Evolutionary conservation across 352 stramenopile species (phyloP), one percentile per base, ranked within the genome.

Genomic region (Pythium insidiosum): DNA sequence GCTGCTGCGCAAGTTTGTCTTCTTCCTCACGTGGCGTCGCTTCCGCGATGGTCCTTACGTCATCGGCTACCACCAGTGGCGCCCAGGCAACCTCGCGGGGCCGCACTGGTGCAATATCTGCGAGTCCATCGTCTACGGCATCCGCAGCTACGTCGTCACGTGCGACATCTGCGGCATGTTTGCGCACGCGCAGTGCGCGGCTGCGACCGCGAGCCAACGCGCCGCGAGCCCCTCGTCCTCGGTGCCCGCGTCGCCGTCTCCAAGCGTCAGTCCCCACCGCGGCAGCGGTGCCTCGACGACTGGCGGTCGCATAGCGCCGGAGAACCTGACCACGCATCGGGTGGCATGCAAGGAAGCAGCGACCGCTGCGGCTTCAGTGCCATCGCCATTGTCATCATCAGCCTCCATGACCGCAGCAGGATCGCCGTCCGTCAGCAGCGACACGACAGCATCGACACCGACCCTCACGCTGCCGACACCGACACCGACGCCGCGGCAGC

Each of bases 81-180:
- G 78, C 9, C 73, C 74, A 1, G 77, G 72, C 5, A 87, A 87
- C 39, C 63, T 87, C 19, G 73, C 78, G 1, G 78, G 77, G 1
- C 71, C 73, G 20, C 67, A 87, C 49, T 88, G 78, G 78, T 90
- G 78, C 56, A 90, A 90, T 24, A 66, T 88, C 44, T 90, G 78
- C 55, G 63, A 88, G 36, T 66, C 65, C 18, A 77, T 84, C 38
- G 74, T 88, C 49, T 87, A 88, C 51, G 75, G 78, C 40, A 90
- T 90, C 56, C 75, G 78, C 53, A 90, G 78, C 56, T 88, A 90
- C 50, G 78, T 90, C 18, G 78, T 88, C 47, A 88, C 66, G 50
- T 90, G 78, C 53, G 78, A 90, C 39, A 79, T 90, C 51, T 90
- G 78, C 56, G 75, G 78, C 38, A 90, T 88, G 72, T 84, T 77